Conservation (phyloP, 169 alveolate genomes). For the Plasmodium gonderi region DNA sequence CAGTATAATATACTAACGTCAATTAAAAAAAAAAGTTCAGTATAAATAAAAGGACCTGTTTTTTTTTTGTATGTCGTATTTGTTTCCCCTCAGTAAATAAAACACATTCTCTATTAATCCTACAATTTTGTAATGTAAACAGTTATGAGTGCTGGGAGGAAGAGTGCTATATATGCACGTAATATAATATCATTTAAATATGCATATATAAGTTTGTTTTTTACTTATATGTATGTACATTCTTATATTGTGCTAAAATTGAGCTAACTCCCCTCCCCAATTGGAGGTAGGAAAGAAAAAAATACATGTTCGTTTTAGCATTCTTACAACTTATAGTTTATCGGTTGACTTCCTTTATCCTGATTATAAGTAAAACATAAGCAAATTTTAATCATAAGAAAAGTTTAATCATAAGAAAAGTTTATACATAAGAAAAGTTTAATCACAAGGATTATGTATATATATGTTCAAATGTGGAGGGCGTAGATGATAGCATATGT, state of each 20-base stretch:
- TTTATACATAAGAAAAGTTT: too few relatives aligned
- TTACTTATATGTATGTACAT: not conserved
- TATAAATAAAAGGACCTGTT: constrained; percentile 16
- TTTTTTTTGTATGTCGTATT: constrained; percentile 22
- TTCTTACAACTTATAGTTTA: constrained; percentile 20
- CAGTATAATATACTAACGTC: not conserved
- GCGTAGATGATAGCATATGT: not conserved
- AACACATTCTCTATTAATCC: constrained; percentile 23
- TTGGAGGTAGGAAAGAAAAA: not conserved
- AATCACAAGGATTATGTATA: not conserved
- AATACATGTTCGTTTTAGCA: not conserved
- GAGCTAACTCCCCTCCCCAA: not conserved
- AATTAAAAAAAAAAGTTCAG: not conserved
- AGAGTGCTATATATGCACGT: not conserved
- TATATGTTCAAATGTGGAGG: not conserved
- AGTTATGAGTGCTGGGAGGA: not conserved
- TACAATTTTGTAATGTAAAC: not conserved
- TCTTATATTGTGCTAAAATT: not conserved
- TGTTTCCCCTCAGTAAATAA: constrained; percentile 13
- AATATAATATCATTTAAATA: too few relatives aligned
- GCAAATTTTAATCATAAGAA: too few relatives aligned
- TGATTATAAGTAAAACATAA: constrained; percentile 4
- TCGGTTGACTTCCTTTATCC: constrained; percentile 50
- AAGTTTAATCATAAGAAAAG: too few relatives aligned
- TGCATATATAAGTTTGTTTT: not conserved